Conservation (phyloP, 116 monocot genomes). For the Posidonia oceanica region DNA sequence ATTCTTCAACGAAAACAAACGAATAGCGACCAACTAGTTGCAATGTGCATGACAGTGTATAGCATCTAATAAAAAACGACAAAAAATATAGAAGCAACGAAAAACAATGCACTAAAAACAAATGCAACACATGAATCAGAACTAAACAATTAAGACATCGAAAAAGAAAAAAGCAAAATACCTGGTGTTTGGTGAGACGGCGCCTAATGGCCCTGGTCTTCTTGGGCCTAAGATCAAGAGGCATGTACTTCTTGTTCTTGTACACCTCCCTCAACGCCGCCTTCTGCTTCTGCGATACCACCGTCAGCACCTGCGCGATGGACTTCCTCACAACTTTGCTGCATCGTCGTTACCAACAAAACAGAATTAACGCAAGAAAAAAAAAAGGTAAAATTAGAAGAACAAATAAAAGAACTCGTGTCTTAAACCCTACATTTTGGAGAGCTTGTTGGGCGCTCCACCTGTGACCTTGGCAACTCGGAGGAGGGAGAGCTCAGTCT, state of each 20-base stretch:
- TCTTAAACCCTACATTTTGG: conserved; percentile 5
- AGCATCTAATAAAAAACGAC: no score
- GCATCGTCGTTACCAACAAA: background rate
- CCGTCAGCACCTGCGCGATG: conserved; percentile 13
- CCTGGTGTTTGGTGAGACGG: conserved; percentile 20
- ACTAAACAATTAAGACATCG: no score
- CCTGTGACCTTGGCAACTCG: conserved; percentile 17
- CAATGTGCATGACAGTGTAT: no score
- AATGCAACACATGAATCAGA: no score
- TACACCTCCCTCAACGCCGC: conserved; percentile 13
- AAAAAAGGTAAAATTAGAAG: background rate
- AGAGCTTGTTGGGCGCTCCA: conserved; percentile 16
- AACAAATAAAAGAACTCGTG: background rate
- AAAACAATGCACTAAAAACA: no score
- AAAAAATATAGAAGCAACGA: no score
- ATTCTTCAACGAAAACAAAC: no score
- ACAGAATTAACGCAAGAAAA: background rate
- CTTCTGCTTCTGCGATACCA: conserved; percentile 14
- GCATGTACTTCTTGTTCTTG: conserved; percentile 12
- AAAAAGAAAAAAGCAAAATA: background rate
- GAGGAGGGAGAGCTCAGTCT: conserved; percentile 12
- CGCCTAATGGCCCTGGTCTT: conserved; percentile 16
- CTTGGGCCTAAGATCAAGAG: conserved; percentile 16
- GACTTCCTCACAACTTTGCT: conserved; percentile 15
- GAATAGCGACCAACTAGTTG: no score